A percentile compares a stretch with the other conserved stretches of the same genome.
Evolutionary conservation across 148 eudicot genomes (phyloP).

Genomic region (Fagopyrum homotropicum): DNA sequence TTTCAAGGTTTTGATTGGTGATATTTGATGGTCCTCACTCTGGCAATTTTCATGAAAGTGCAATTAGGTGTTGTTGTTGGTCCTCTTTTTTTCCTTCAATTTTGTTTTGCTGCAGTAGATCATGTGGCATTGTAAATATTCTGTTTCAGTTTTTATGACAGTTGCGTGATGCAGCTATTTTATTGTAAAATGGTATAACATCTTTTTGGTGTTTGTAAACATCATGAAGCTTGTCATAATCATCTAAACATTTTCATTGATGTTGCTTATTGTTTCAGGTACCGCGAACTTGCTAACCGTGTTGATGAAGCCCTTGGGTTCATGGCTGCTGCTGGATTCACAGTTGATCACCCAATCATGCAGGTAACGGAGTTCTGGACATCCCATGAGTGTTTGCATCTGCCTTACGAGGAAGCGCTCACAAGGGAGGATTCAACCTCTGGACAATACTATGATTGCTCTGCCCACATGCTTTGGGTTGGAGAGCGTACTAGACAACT

Average conservation of each 20-base stretch:
- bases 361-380: conserved; percentile 87
- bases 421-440: conserved; percentile 87
- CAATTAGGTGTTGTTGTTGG: not conserved
- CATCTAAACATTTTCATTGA: not conserved
- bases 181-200: not conserved
- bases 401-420: conserved; percentile 86
- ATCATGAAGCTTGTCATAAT: not conserved
- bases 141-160: not conserved
- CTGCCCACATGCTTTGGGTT: conserved; percentile 91
- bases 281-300: conserved; percentile 77
- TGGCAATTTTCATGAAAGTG: not conserved
- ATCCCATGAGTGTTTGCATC: conserved; percentile 85
- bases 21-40: not conserved
- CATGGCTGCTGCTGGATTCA: conserved; percentile 90
- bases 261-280: conserved; percentile 28
- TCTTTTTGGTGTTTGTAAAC: not conserved
- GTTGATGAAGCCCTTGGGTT: conserved; percentile 95
- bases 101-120: not conserved
- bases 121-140: no score
- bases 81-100: not conserved
- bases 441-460: conserved; percentile 80
- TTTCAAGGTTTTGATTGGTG: not conserved
- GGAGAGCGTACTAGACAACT: conserved; percentile 92
- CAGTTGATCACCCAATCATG: conserved; percentile 76
- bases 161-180: not conserved